phyloP scores from a whole-genome alignment of 2,329 filamentous ascomycete genomes.

The Calonectria leucothoes region DNA sequence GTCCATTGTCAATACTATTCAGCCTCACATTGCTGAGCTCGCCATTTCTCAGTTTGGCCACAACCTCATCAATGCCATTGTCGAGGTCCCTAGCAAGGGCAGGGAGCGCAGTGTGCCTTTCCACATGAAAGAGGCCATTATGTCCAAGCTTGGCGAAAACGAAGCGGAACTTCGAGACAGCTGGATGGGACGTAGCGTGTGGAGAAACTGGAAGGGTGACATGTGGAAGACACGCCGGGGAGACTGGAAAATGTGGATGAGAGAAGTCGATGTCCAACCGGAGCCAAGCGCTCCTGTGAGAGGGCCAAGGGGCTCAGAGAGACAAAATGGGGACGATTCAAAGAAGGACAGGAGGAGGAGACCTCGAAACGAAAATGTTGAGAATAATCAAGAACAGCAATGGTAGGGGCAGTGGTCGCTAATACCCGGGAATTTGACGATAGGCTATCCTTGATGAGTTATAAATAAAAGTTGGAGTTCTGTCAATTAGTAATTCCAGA shows the following conservation, averaged over 20 bases:
- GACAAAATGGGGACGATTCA: constrained; percentile 2
- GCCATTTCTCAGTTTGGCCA: constrained; percentile 64
- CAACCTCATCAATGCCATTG: constrained; percentile 62
- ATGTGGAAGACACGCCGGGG: constrained; percentile 63
- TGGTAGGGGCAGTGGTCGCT: background rate
- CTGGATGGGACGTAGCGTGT: constrained; percentile 67
- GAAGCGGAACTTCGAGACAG: constrained; percentile 63
- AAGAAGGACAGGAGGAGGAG: constrained; percentile 28
- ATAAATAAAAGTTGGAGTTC: constrained; percentile 1
- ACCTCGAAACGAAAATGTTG: constrained; percentile 22
- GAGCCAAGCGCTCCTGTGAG: constrained; percentile 32
- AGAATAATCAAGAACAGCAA: constrained; percentile 17
- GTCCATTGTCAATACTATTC: constrained; percentile 59
- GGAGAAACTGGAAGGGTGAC: constrained; percentile 69
- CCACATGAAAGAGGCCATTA: constrained; percentile 68
- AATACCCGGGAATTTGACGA: constrained; percentile 10
- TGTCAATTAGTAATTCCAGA: background rate
- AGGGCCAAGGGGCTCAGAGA: constrained; percentile 24
- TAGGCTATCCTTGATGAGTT: background rate
- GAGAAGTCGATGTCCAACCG: constrained; percentile 53
- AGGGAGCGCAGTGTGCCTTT: constrained; percentile 63
- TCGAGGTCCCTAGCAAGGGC: constrained; percentile 61
- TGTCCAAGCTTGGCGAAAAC: constrained; percentile 58
- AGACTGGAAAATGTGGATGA: constrained; percentile 69
- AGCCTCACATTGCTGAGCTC: constrained; percentile 58